A percentile compares a stretch with the other conserved stretches of the same genome.
Evolutionary conservation across 345 rosid species (phyloP).

Genomic region (Eucalyptus camaldulensis): DNA sequence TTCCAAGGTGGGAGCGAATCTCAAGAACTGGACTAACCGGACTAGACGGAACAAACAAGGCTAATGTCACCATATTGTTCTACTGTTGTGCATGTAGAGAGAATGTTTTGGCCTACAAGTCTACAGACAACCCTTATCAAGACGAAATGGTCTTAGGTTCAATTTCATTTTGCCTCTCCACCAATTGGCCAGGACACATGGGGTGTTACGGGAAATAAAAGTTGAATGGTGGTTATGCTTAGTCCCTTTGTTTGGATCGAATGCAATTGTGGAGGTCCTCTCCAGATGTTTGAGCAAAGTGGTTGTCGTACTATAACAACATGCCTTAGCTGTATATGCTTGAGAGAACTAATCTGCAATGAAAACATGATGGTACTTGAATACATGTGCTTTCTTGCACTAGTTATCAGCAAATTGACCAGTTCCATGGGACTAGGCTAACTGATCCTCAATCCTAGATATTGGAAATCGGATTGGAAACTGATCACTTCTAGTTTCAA

Average conservation of each 20-base stretch:
- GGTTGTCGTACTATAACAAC: neutral
- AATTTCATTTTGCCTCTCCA: neutral
- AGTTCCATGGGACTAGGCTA: no score
- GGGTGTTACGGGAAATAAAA: neutral
- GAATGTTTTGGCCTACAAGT: neutral
- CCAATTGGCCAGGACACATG: neutral
- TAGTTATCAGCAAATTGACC: neutral
- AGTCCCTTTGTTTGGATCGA: neutral
- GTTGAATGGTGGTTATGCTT: neutral
- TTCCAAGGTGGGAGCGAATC: no score
- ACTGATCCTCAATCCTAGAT: no score
- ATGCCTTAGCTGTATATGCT: neutral
- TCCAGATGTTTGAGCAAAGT: neutral
- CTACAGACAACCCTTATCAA: neutral
- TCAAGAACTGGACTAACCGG: no score
- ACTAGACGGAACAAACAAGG: no score
- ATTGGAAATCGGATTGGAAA: no score
- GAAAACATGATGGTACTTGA: neutral
- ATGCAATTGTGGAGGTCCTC: neutral
- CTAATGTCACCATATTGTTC: neutral
- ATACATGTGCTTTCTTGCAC: neutral
- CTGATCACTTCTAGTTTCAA: neutral
- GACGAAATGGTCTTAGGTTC: neutral
- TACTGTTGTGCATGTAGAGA: neutral
- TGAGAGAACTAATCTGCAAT: neutral